These are phyloP conservation scores for Annulohypoxylon maeteangense DNA, from an alignment of 495 filamentous ascomycete genomes.

Conservation along the genomic window DNA sequence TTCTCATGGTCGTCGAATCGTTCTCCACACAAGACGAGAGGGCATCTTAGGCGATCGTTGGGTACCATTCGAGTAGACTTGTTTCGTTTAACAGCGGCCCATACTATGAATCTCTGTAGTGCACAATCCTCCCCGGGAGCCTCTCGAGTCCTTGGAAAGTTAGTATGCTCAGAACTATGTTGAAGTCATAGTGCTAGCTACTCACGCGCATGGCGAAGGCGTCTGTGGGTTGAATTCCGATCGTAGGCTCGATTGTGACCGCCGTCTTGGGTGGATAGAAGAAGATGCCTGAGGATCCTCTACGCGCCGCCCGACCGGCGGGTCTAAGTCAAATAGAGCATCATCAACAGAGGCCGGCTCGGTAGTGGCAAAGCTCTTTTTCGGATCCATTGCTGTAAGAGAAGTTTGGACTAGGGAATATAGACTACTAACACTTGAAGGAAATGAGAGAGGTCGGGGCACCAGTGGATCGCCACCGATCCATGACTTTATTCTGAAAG, in stretches of 20 bases:
- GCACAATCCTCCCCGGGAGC: conserved; percentile 57
- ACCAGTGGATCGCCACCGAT: conserved; percentile 46
- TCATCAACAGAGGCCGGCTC: conserved; percentile 40
- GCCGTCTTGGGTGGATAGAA: conserved; percentile 35
- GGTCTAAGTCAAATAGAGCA: conserved; percentile 39
- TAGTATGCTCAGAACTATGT: conserved; percentile 33
- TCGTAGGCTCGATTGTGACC: conserved; percentile 38
- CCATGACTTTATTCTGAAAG: conserved; percentile 51
- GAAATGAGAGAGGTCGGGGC: conserved; percentile 42
- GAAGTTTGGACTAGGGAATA: conserved; percentile 19
- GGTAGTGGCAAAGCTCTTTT: conserved; percentile 43
- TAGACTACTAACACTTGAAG: conserved; percentile 43
- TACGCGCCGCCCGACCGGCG: conserved; percentile 39
- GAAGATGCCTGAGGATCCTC: conserved; percentile 25
- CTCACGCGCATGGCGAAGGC: conserved; percentile 50
- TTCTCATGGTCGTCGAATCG: conserved; percentile 56
- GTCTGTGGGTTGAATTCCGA: conserved; percentile 33
- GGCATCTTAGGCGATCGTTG: conserved; percentile 56
- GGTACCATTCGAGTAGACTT: conserved; percentile 53
- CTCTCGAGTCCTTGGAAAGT: conserved; percentile 54
- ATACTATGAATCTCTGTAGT: conserved; percentile 59
- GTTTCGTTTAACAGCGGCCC: conserved; percentile 62
- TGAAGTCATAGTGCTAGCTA: conserved; percentile 20
- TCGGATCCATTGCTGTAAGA: conserved; percentile 41
- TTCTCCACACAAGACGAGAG: conserved; percentile 54